Base-by-base conservation (phyloP, 306 rosid genomes). In the Corylus heterophylla region DNA sequence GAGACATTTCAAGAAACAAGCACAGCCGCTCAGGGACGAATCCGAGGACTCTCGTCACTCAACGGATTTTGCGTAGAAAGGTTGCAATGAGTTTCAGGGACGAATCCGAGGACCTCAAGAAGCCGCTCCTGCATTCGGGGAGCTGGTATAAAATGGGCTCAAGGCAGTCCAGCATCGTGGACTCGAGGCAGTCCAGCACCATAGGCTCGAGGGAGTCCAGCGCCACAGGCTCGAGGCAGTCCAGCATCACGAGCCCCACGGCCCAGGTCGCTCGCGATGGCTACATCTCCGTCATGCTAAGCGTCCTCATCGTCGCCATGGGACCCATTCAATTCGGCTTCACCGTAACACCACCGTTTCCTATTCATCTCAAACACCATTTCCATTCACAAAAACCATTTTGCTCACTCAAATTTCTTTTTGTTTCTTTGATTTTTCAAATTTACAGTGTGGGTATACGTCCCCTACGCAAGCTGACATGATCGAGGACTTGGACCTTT, bases 261-360 rank as follows among this genome's bases (percentile, higher is more conserved):
- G 37, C 90, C 39, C 91, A 87, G 71, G 84, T 74, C 44, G 73
- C 89, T 18, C 94, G 98, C 4, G 96, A 93, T 10, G 89, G 89
- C 52, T 85, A 92, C 8, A 56, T 93, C 56, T 91, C 96, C 17
- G 94, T 93, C 22, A 80, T 93, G 52, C 82, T 90, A 69, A 91
- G 98, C 74, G 98, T 93, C 13, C 92, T 93, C 79, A 80, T 93
- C 83, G 98, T 87, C 59, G 97, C 98, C 6, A 79, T 93, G 71
- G 98, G 96, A 8, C 96, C 98, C 12, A 87, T 93, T 80, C 98
- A 93, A 81, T 93, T 93, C 82, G 98, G 98, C 52, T 91, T 89
- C 89, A 93, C 98, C 14, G 89, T 83, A 73, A 54, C n/a, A 11
- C 8, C 12, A 45, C 13, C 16, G 13, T 52, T 58, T 22, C 37